A percentile compares a stretch with the other conserved stretches of the same genome.
Conservation (phyloP, 2,329 filamentous ascomycete genomes). For the Neofusicoccum umdonicola region DNA sequence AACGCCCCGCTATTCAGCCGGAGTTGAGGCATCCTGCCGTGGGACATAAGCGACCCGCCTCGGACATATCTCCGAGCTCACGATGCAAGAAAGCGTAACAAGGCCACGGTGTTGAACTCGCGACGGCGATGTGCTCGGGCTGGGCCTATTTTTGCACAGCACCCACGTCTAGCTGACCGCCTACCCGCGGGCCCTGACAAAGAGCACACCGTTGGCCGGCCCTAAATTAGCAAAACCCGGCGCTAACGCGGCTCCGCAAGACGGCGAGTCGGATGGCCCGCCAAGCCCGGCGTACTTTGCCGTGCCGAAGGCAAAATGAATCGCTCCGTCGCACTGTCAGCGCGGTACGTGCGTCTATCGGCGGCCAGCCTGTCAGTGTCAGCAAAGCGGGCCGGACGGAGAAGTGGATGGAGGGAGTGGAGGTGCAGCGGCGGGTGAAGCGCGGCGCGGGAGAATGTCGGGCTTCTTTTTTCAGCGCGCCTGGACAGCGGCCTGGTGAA, state of each 20-base stretch:
- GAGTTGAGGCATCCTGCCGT: not conserved
- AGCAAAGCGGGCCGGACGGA: too few species aligned
- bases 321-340: not conserved
- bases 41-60: not conserved
- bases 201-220: not conserved
- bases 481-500: too few species aligned
- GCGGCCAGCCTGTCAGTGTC: too few species aligned
- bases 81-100: not conserved
- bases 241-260: not conserved
- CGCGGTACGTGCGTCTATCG: not conserved
- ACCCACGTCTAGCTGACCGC: not conserved
- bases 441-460: too few species aligned
- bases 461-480: too few species aligned
- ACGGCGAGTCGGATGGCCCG: not conserved
- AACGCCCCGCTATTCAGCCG: not conserved
- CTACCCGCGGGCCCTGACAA: not conserved
- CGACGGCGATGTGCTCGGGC: too few species aligned
- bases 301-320: not conserved
- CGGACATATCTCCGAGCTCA: not conserved
- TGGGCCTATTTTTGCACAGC: not conserved
- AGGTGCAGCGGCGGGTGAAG: too few species aligned
- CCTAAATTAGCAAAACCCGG: too few species aligned
- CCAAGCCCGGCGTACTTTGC: not conserved
- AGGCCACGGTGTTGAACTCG: not conserved
- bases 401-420: too few species aligned